Percentiles rank a stretch among this genome's conserved stretches.
phyloP scores from a whole-genome alignment of 176 grass and related monocot genomes.

The Ensete ventricosum region DNA sequence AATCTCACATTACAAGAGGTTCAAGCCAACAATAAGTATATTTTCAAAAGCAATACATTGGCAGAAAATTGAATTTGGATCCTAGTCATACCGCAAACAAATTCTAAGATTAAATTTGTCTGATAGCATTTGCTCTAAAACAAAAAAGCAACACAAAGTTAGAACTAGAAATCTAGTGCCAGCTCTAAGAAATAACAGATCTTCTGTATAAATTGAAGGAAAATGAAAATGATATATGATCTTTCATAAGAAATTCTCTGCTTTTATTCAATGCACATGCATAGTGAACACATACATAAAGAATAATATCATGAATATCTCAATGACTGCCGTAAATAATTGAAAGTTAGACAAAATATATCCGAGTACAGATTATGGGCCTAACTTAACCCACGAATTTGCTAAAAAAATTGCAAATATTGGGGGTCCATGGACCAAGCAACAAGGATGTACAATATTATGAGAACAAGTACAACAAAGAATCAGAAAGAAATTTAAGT shows the following conservation, averaged over 20 bases:
- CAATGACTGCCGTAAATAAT: not conserved
- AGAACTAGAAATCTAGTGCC: too few relatives aligned
- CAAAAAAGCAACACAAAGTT: too few relatives aligned
- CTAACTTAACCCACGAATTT: slow-evolving; percentile 35
- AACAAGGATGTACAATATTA: slow-evolving; percentile 52
- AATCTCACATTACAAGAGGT: not conserved
- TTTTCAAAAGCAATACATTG: too few relatives aligned
- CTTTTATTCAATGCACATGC: not conserved
- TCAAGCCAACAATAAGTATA: not conserved
- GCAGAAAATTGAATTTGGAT: too few relatives aligned
- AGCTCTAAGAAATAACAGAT: too few relatives aligned
- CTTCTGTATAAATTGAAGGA: too few relatives aligned
- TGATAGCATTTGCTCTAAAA: too few relatives aligned
- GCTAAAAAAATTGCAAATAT: slow-evolving; percentile 81
- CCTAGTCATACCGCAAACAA: too few relatives aligned
- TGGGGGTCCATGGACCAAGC: slow-evolving; percentile 28
- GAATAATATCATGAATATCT: not conserved
- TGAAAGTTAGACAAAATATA: not conserved
- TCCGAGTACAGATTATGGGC: not conserved
- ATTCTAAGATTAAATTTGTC: too few relatives aligned
- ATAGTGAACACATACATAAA: not conserved
- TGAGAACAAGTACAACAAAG: slow-evolving; percentile 13
- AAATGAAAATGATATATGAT: too few relatives aligned
- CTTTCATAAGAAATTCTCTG: too few relatives aligned
- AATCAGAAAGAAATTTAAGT: slow-evolving; percentile 5